Evolutionary conservation across 192 early-diverging fungal genomes (phyloP).

Genomic region (Mycoemilia scoparia): DNA sequence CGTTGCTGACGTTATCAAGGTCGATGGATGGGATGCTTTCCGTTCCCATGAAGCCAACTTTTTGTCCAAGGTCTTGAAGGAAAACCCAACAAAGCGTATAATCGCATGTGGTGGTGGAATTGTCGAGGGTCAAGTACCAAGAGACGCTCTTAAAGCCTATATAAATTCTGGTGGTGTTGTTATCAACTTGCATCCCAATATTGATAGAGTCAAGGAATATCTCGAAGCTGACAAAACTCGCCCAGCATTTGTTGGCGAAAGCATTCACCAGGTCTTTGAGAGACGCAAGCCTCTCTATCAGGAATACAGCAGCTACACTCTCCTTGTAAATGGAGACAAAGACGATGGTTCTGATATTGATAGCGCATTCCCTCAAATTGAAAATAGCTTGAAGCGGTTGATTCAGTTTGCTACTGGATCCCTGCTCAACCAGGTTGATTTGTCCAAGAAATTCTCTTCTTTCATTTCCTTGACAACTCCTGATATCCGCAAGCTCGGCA

Average conservation of each 20-base stretch:
- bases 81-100: conserved; percentile 41
- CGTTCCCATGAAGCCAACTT: conserved; percentile 56
- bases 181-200: conserved; percentile 56
- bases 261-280: conserved; percentile 55
- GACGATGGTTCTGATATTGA: conserved; percentile 21
- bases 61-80: conserved; percentile 38
- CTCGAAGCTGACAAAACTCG: conserved; percentile 63
- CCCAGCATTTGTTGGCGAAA: conserved; percentile 54
- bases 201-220: conserved; percentile 62
- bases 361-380: conserved; percentile 48
- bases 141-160: conserved; percentile 48
- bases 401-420: conserved; percentile 41
- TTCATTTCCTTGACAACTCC: conserved; percentile 79
- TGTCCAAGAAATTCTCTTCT: conserved; percentile 36
- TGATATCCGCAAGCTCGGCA: conserved; percentile 32
- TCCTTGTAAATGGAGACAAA: conserved; percentile 30
- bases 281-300: conserved; percentile 59
- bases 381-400: conserved; percentile 55
- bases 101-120: conserved; percentile 92
- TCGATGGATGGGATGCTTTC: conserved; percentile 73
- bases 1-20: conserved; percentile 60
- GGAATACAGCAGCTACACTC: conserved; percentile 68
- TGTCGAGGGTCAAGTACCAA: conserved; percentile 59
- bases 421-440: conserved; percentile 14
- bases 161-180: conserved; percentile 36